Evolutionary conservation across 495 filamentous ascomycete genomes (phyloP).

Genomic region (Penicillium malachiteum): DNA sequence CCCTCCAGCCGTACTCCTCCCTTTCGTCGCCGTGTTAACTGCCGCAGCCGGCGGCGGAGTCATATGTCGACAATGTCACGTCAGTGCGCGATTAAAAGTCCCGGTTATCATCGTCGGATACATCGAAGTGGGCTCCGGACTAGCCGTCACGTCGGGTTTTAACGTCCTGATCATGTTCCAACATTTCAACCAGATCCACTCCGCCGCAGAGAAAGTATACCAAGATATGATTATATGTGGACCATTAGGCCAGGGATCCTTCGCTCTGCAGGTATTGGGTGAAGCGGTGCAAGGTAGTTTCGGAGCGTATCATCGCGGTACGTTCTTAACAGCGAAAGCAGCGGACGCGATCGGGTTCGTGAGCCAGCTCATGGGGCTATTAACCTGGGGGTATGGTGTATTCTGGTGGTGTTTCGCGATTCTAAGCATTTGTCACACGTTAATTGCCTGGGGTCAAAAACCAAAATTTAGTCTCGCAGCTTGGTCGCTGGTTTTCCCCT

Average conservation of each 20-base stretch:
- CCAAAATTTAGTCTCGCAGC: slow-evolving; percentile 22
- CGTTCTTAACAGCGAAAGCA: slow-evolving; percentile 23
- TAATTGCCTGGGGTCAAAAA: slow-evolving; percentile 15
- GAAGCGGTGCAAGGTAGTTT: slow-evolving; percentile 22
- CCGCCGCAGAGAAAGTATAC: slow-evolving; percentile 20
- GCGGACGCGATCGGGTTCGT: slow-evolving; percentile 15
- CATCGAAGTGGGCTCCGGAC: slow-evolving; percentile 28
- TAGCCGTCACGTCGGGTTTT: slow-evolving; percentile 25
- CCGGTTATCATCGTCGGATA: slow-evolving; percentile 35
- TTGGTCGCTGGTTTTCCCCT: slow-evolving; percentile 34
- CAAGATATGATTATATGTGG: slow-evolving; percentile 41
- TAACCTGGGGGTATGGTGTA: slow-evolving; percentile 31
- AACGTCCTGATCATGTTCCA: slow-evolving; percentile 24
- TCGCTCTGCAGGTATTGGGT: slow-evolving; percentile 31
- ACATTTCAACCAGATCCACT: slow-evolving; percentile 24
- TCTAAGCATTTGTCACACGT: slow-evolving; percentile 29
- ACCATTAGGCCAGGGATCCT: slow-evolving; percentile 34
- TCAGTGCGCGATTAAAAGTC: slow-evolving; percentile 28
- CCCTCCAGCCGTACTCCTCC: slow-evolving; percentile 22
- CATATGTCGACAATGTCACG: slow-evolving; percentile 16
- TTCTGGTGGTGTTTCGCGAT: slow-evolving; percentile 39
- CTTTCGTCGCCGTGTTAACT: slow-evolving; percentile 29
- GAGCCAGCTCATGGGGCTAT: slow-evolving; percentile 24
- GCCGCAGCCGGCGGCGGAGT: slow-evolving; percentile 31
- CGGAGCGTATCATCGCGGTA: slow-evolving; percentile 26